phyloP scores from a whole-genome alignment of 352 stramenopile genomes.

The Globisporangium splendens region DNA sequence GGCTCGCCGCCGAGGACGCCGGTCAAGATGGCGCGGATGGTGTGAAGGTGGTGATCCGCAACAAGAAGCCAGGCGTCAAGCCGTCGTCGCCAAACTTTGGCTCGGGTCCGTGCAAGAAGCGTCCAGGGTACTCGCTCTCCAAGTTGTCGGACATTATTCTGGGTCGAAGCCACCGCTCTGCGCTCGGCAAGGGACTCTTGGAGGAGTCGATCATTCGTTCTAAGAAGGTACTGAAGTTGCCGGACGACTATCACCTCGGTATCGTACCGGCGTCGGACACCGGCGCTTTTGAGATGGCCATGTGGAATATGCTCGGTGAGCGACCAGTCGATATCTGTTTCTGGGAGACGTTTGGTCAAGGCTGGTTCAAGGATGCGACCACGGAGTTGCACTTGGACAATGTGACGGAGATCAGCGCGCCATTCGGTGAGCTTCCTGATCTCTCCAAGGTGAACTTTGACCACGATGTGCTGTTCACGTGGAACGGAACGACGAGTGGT shows the following conservation, averaged over 20 bases:
- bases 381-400: slow-evolving; percentile 94
- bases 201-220: slow-evolving; percentile 94
- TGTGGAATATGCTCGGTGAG: slow-evolving; percentile 98
- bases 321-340: slow-evolving; percentile 92
- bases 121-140: slow-evolving; percentile 91
- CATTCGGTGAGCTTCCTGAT: slow-evolving; percentile 96
- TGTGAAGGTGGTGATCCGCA: slow-evolving; percentile 44
- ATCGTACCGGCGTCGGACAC: slow-evolving; percentile 98
- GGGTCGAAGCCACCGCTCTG: slow-evolving; percentile 96
- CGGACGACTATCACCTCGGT: slow-evolving; percentile 93
- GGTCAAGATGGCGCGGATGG: slow-evolving; percentile 16
- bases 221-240: slow-evolving; percentile 93
- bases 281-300: slow-evolving; percentile 99
- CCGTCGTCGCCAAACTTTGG: slow-evolving; percentile 94
- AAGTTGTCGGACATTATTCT: slow-evolving; percentile 88
- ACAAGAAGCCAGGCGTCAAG: slow-evolving; percentile 68
- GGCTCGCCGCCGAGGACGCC: slow-evolving; percentile 1
- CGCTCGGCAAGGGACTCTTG: slow-evolving; percentile 95
- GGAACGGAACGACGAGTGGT: slow-evolving; percentile 98
- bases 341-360: slow-evolving; percentile 97
- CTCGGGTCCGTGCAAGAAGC: slow-evolving; percentile 98
- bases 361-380: slow-evolving; percentile 95
- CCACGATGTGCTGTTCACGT: slow-evolving; percentile 98
- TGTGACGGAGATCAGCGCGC: slow-evolving; percentile 91
- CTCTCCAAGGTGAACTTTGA: slow-evolving; percentile 92